These are phyloP conservation scores for Strobilomyces echinocephalus DNA, from an alignment of 768 basidiomycete species.

Conservation along the genomic window DNA sequence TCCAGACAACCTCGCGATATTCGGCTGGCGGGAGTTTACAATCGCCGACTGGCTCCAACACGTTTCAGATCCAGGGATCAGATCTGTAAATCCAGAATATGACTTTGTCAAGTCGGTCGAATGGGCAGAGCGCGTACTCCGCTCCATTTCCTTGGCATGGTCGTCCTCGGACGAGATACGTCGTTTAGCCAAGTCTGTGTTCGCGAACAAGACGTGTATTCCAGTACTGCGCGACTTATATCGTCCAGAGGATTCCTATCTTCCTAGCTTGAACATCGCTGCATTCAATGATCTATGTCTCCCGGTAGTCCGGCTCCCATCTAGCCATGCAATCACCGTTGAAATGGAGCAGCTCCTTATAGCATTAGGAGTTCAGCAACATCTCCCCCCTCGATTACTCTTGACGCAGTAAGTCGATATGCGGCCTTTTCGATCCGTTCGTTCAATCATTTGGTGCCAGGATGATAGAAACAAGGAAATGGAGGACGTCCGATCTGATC, in stretches of 20 bases:
- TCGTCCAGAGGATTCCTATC: background rate
- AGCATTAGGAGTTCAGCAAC: background rate
- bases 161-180: background rate
- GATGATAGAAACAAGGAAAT: no score
- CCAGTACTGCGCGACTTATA: background rate
- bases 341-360: background rate
- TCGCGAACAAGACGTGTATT: background rate
- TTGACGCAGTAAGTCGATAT: background rate
- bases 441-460: background rate
- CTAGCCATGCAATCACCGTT: background rate
- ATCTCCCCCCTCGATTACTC: background rate
- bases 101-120: slow-evolving; percentile 58
- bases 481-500: no score
- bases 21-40: slow-evolving; percentile 74
- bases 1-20: slow-evolving; percentile 45
- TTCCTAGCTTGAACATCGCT: background rate
- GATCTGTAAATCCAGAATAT: slow-evolving; percentile 37
- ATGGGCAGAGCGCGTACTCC: slow-evolving; percentile 77
- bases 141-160: slow-evolving; percentile 18
- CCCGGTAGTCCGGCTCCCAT: background rate
- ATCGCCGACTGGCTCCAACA: slow-evolving; percentile 69
- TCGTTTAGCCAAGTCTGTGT: background rate
- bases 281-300: background rate
- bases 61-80: slow-evolving; percentile 46
- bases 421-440: background rate